Evolutionary conservation across 2,329 filamentous ascomycete genomes (phyloP), one percentile per base, ranked within the genome.

Genomic region (Botrytis fragariae): DNA sequence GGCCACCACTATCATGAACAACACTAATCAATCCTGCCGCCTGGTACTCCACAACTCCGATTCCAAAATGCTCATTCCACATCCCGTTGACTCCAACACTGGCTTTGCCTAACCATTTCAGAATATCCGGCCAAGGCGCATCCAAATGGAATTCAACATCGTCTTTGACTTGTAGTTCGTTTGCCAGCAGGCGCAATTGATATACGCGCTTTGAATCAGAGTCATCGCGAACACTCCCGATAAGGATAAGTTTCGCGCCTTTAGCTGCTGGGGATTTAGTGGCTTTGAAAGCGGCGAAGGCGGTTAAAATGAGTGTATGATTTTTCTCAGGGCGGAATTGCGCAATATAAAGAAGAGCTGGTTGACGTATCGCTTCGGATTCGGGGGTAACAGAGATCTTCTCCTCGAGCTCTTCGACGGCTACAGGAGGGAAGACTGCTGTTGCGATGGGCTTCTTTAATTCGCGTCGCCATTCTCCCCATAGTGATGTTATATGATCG

Each of bases 21-120:
- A 99, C 95, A 8, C 92, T 91, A 73, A 99, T 94, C 73, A 99
- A 85, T 1, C 96, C 96, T 0, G 96, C 96, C 6, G 96, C 96
- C 81, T 98, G 95, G 81, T 98, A 99, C 85, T 99, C 96, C 59
- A 99, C 96, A 25, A 98, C 95, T 1, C 96, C 96, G 74, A 99
- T 99, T 35, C 96, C 96, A 81, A 99, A 99, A 82, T 99, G 96
- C 84, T 99, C 96, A 81, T 98, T 98, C 95, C 96, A 99, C 96
- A 99, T 99, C 79, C 93, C 94, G 79, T 99, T 99, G 44, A 97
- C 94, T 68, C 96, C 96, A 2, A 99, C 89, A 29, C 90, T 95
- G 6, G 92, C 91, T 75, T 86, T 90, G 71, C 89, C 85, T 74
- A 98, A 85, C 89, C 93, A 94, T 45, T 92, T 87, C 16, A 98